Evolutionary conservation across 1,284 basidiomycete species (phyloP).

Genomic region (Testicularia cyperi): DNA sequence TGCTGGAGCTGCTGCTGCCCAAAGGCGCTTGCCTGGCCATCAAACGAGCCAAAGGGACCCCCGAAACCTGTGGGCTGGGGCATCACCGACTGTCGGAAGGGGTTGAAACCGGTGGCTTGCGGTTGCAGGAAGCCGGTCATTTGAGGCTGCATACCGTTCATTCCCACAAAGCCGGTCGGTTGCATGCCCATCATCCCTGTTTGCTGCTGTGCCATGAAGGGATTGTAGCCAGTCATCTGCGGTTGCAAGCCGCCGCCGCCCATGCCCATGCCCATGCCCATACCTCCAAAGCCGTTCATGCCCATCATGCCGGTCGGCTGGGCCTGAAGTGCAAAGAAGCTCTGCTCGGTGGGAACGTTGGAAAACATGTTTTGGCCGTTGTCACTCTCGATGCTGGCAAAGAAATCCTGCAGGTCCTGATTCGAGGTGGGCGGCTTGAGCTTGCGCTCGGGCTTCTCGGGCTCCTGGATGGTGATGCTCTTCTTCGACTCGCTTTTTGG

Average conservation of each 20-base stretch:
- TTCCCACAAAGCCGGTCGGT: conserved; percentile 64
- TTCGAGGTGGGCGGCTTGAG: conserved; percentile 44
- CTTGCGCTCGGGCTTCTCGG: conserved; percentile 34
- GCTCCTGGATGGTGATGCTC: conserved; percentile 42
- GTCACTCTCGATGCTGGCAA: conserved; percentile 82
- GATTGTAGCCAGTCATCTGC: conserved; percentile 62
- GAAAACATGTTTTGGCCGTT: conserved; percentile 74
- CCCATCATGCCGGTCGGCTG: conserved; percentile 49
- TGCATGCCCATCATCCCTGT: conserved; percentile 59
- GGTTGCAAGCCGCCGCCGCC: conserved; percentile 50
- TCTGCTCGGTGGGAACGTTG: conserved; percentile 32
- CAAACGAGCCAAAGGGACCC: conserved; percentile 24
- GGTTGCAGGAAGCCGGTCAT: conserved; percentile 66
- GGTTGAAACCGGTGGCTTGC: conserved; percentile 74
- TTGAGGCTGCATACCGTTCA: conserved; percentile 50
- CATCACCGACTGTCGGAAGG: conserved; percentile 65
- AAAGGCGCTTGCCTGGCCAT: conserved; percentile 17
- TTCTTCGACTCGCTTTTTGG: conserved; percentile 40
- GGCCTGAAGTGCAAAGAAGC: conserved; percentile 30
- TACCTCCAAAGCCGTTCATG: conserved; percentile 44
- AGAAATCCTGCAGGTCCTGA: conserved; percentile 78
- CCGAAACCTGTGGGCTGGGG: conserved; percentile 50
- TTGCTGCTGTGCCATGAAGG: conserved; percentile 56
- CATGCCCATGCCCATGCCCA: conserved; percentile 61
- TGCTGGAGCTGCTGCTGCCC: conserved; percentile 23